Evolutionary conservation across 108 stramenopile species (phyloP).

Genomic region (Pseudonitzschia multistriata): DNA sequence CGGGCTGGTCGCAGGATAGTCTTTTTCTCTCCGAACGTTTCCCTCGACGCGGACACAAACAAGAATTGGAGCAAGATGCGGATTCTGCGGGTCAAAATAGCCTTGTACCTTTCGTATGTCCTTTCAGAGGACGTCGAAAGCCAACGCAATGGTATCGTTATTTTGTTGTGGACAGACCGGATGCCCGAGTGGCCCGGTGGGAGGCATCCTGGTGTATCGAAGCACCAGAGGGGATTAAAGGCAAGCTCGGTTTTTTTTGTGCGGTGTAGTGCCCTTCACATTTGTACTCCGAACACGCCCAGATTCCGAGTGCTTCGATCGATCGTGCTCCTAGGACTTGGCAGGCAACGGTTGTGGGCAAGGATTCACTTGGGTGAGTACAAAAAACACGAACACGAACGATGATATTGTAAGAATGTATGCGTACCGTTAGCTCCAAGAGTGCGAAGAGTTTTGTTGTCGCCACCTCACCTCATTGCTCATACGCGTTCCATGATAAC

Average conservation of each 20-base stretch:
- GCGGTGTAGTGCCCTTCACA: not conserved
- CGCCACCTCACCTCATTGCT: too few species aligned
- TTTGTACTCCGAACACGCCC: not conserved
- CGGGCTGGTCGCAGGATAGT: not conserved
- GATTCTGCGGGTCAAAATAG: not conserved
- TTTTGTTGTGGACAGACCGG: not conserved
- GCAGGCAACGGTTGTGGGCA: not conserved
- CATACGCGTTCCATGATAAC: too few species aligned
- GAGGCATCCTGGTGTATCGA: not conserved
- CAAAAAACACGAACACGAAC: too few species aligned
- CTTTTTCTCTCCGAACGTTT: not conserved
- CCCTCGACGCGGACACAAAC: too few species aligned
- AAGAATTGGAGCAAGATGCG: not conserved
- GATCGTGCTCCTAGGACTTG: not conserved
- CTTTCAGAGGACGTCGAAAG: not conserved
- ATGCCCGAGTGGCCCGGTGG: not conserved
- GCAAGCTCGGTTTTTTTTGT: not conserved
- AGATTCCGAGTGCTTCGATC: not conserved
- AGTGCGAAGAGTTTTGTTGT: too few species aligned
- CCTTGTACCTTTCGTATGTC: constrained; percentile 1
- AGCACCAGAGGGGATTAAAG: not conserved
- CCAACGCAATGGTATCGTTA: constrained; percentile 5
- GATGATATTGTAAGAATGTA: too few species aligned
- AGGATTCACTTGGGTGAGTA: not conserved
- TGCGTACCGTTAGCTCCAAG: too few species aligned